Evolutionary conservation across 129 eudicot species (phyloP), one percentile per base, ranked within the genome.

Genomic region (Ambrosia trifida): DNA sequence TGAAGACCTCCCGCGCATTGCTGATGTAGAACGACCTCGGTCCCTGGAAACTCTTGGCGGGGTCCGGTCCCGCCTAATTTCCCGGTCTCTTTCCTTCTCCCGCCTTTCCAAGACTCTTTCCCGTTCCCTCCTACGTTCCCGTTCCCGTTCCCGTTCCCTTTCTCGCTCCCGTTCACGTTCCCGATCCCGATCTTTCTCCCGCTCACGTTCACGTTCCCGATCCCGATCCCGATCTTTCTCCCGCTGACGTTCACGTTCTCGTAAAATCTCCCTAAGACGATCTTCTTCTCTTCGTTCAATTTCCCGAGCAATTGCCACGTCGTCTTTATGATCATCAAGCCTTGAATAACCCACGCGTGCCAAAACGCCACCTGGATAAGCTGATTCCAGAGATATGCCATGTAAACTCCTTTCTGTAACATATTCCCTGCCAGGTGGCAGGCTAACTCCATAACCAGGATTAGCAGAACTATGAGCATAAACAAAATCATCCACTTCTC

Each of bases 381-480:
- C 96, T 6, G 83, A 32, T 11, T 89, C 96, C 41, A 80, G 84
- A 0, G 87, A 47, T 17, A 83, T 45, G n/a, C 80, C 89, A 51
- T 79, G 98, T 53, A 91, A 86, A 65, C 87, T 88, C 82, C 89
- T 89, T 45, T 96, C 91, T 32, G 86, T 73, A 67, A 90, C 93
- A 77, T 94, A 94, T 69, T 87, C 95, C 79, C 98, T 89, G 36
- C 98, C 97, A 49, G 98, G 93, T 53, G 98, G 97, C 52, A 94
- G 81, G 80, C 96, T 86, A 57, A 89, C 96, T 70, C 98, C 98
- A 75, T 94, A 94, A 38, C 97, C 95, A 70, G 98, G 91, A 80
- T 89, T 89, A 57, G 88, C 76, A 82, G 93, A 82, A 78, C 80
- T 59, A 76, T 76, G 96, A 72, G 84, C 79, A 73, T 87, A 87